Evolutionary conservation across 495 filamentous ascomycete genomes (phyloP).

Genomic region (Penicillium parvum): DNA sequence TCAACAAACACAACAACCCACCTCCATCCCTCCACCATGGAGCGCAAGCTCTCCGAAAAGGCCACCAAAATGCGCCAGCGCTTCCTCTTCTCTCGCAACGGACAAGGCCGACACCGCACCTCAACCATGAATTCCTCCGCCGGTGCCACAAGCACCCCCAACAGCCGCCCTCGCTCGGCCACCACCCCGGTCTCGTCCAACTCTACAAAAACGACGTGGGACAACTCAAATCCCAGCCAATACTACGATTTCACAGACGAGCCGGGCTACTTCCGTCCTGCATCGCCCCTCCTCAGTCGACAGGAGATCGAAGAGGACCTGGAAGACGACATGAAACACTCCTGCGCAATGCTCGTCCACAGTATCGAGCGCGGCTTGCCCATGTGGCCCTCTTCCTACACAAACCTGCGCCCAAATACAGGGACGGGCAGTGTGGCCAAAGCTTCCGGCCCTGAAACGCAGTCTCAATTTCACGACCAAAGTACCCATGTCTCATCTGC

Average conservation of each 20-base stretch:
- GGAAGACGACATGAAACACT: constrained; percentile 20
- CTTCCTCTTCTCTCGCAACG: constrained; percentile 16
- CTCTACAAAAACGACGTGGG: constrained; percentile 2
- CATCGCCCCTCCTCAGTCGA: constrained; percentile 16
- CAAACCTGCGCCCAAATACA: not conserved
- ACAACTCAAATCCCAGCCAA: constrained; percentile 5
- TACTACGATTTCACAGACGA: constrained; percentile 23
- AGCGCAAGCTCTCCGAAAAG: constrained; percentile 24
- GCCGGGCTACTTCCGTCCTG: constrained; percentile 20
- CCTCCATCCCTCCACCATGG: constrained; percentile 11
- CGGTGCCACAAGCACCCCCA: constrained; percentile 2
- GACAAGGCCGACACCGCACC: constrained; percentile 6
- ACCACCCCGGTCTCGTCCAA: constrained; percentile 16
- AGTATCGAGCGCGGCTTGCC: constrained; percentile 25
- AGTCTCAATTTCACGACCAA: not conserved
- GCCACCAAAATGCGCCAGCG: constrained; percentile 22
- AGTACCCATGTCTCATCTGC: not conserved
- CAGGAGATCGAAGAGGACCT: constrained; percentile 21
- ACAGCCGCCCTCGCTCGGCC: constrained; percentile 20
- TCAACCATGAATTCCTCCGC: constrained; percentile 8
- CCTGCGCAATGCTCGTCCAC: constrained; percentile 21
- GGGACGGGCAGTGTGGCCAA: not conserved
- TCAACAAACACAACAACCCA: not conserved
- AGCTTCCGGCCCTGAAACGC: not conserved
- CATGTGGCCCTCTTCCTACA: constrained; percentile 10